phyloP scores from a whole-genome alignment of 805 yeast genomes.

The Pichia heedii region DNA sequence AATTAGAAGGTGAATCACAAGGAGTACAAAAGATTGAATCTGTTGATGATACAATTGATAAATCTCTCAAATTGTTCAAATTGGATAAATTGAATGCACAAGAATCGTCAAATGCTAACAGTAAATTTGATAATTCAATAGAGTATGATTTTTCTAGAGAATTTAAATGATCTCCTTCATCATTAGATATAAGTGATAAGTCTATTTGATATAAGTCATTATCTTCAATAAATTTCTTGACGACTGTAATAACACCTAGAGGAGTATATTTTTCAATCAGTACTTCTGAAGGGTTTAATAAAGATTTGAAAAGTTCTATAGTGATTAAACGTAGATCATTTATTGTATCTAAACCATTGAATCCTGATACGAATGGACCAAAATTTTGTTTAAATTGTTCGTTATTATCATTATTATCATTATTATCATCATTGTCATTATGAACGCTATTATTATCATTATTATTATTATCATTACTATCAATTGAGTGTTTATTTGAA shows the following conservation, averaged over 20 bases:
- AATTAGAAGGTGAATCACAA: conserved; percentile 25
- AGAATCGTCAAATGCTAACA: conserved; percentile 9
- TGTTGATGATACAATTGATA: conserved; percentile 8
- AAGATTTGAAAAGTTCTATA: conserved; percentile 34
- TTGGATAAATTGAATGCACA: conserved; percentile 4
- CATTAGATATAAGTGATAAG: conserved; percentile 5
- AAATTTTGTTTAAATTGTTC: conserved; percentile 33
- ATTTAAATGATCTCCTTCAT: not conserved
- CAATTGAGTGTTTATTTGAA: conserved; percentile 1
- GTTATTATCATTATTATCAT: conserved; percentile 24
- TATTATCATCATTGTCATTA: conserved; percentile 14
- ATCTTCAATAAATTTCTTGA: conserved; percentile 24
- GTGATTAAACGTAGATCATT: conserved; percentile 33
- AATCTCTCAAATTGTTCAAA: conserved; percentile 3
- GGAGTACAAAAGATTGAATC: conserved; percentile 15
- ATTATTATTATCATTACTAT: not conserved
- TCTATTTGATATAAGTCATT: conserved; percentile 16
- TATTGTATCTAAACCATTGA: conserved; percentile 33
- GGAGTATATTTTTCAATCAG: conserved; percentile 41
- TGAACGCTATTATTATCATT: conserved; percentile 5
- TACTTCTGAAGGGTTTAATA: conserved; percentile 42
- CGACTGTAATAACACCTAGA: conserved; percentile 45
- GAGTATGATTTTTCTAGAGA: conserved; percentile 2
- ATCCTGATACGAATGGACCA: conserved; percentile 43
- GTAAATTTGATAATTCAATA: conserved; percentile 13